Evolutionary conservation across 495 filamentous ascomycete genomes (phyloP).

Genomic region (Sabuloglossum arenarium): DNA sequence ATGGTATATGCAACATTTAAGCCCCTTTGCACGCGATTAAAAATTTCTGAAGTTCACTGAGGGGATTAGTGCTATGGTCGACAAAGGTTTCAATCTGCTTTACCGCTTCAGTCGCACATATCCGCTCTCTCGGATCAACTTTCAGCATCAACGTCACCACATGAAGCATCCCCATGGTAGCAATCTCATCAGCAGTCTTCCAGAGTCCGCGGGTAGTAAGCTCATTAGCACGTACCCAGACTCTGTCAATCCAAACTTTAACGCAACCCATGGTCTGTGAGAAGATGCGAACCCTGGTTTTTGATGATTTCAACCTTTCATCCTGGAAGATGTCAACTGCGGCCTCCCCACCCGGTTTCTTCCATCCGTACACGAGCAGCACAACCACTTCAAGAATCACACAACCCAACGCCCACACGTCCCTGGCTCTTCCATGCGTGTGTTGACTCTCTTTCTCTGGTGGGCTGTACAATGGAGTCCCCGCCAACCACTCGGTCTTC

Average conservation of each 20-base stretch:
- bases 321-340: background rate
- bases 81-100: too few relatives aligned
- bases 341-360: background rate
- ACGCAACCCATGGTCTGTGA: background rate
- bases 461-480: background rate
- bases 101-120: too few relatives aligned
- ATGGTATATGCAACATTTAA: too few relatives aligned
- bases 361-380: background rate
- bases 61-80: too few relatives aligned
- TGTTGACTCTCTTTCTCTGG: background rate
- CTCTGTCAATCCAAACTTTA: background rate
- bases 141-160: too few relatives aligned
- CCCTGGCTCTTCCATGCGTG: background rate
- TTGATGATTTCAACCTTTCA: background rate
- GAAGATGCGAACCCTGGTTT: background rate
- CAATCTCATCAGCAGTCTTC: too few relatives aligned
- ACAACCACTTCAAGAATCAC: background rate
- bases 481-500: background rate
- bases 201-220: too few relatives aligned
- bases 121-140: too few relatives aligned
- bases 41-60: too few relatives aligned
- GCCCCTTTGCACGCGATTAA: too few relatives aligned
- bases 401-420: background rate
- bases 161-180: too few relatives aligned
- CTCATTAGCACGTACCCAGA: too few relatives aligned